phyloP scores from a whole-genome alignment of 2,329 filamentous ascomycete genomes.

The Cladobotryum protrusum region DNA sequence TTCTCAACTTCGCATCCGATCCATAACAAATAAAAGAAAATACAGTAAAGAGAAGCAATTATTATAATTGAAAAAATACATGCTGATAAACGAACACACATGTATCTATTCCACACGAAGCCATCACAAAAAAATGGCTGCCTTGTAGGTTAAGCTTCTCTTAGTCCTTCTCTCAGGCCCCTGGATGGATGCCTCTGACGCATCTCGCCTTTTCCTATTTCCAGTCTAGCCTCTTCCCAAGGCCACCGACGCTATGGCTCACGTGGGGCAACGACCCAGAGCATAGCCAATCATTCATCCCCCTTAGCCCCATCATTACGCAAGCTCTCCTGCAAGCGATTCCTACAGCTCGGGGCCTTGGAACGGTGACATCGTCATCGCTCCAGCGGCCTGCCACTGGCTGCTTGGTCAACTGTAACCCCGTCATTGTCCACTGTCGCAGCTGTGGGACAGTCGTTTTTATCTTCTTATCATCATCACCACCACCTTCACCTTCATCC shows the following conservation, averaged over 20 bases:
- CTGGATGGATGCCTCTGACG: neutral
- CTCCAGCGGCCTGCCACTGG: neutral
- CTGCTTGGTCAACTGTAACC: too few species aligned
- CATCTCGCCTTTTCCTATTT: neutral
- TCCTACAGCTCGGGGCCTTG: neutral
- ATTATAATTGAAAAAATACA: too few species aligned
- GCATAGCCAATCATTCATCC: neutral
- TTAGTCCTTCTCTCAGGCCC: neutral
- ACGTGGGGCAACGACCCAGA: neutral
- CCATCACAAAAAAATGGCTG: neutral
- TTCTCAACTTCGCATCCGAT: too few species aligned
- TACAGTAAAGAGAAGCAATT: too few species aligned
- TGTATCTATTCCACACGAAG: too few species aligned
- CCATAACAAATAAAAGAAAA: too few species aligned
- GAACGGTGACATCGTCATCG: constrained; percentile 3
- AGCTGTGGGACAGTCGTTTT: too few species aligned
- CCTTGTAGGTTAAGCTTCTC: neutral
- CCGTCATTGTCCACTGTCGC: too few species aligned
- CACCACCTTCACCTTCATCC: neutral
- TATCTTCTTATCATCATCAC: too few species aligned
- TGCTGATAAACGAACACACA: too few species aligned
- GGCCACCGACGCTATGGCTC: neutral
- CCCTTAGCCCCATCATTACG: constrained; percentile 7
- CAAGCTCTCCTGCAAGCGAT: constrained; percentile 8
- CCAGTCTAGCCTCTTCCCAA: too few species aligned